Evolutionary conservation across 768 basidiomycete genomes (phyloP).

Genomic region (Naganishia antarctica): DNA sequence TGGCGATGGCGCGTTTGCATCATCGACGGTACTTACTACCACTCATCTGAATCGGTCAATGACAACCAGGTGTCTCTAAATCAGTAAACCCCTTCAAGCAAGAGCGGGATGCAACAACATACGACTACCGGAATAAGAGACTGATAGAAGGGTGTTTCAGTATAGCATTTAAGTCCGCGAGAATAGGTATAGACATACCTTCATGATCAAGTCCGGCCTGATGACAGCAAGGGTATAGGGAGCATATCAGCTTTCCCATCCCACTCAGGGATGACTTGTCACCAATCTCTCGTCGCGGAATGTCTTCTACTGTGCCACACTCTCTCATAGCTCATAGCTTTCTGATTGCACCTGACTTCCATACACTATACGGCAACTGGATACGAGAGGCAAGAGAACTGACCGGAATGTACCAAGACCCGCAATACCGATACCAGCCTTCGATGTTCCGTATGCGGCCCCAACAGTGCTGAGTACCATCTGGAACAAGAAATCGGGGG

Average conservation of each 20-base stretch:
- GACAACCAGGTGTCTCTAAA: background rate
- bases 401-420: slow-evolving; percentile 73
- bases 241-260: slow-evolving; percentile 1
- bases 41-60: slow-evolving; percentile 61
- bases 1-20: background rate
- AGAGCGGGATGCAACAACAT: slow-evolving; percentile 3
- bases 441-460: slow-evolving; percentile 92
- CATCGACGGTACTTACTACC: slow-evolving; percentile 55
- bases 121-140: slow-evolving; percentile 18
- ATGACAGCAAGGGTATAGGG: too few relatives aligned
- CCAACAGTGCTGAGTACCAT: slow-evolving; percentile 91
- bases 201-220: slow-evolving; percentile 93
- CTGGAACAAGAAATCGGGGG: slow-evolving; percentile 52
- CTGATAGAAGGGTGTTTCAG: background rate
- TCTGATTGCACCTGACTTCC: too few relatives aligned
- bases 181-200: slow-evolving; percentile 52
- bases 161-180: too few relatives aligned
- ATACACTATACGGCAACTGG: too few relatives aligned
- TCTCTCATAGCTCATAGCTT: too few relatives aligned
- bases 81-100: background rate
- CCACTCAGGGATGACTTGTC: too few relatives aligned
- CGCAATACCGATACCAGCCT: slow-evolving; percentile 94
- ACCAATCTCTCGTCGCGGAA: too few relatives aligned
- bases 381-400: background rate
- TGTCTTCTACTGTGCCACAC: too few relatives aligned